Base-by-base conservation (phyloP, 2,329 filamentous ascomycete species). In the Penicillium sp. region DNA sequence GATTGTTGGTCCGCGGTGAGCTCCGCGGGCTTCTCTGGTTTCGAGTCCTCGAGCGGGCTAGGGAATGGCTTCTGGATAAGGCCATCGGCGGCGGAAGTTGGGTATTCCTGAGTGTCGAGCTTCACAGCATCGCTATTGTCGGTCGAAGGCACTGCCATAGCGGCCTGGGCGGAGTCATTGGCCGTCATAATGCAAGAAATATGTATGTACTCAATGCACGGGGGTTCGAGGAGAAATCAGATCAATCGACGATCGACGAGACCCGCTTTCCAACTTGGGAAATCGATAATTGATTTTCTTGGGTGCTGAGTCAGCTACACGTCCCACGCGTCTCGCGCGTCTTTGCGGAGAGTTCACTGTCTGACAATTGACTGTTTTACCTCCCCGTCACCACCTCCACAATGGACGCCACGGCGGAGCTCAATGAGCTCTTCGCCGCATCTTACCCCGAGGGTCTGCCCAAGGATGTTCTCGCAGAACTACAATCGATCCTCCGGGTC, bases 401-500 rank as follows among this genome's bases (percentile, higher is more conserved):
- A 28, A 80, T 79, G 78, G 72, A 74, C 34, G 74, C 76, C 50
- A 56, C 62, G n/a, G 69, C 68, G 31, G 77, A 81, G 58, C 72
- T 84, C 57, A 77, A 79, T 49, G 74, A 78, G 63, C 74, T 74
- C 73, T 91, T 81, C 69, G 76, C 69, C 49, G 72, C 60, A 61
- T 76, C 68, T 61, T 76, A 68, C 62, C 78, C 72, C 4, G 69
- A 73, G 50, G 72, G 79, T 29, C 75, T 97, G 5, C 81, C 88
- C 51, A 74, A 82, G 54, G 91, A 97, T 67, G 80, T 97, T 47
- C 74, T 89, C 54, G 74, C 78, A 43, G 90, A 96, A 71, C 76
- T 98, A 56, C 79, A 86, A 64, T 94, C 89, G 48, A 94, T 95
- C 65, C 79, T 93, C 72, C 83, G 85, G 44, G 77, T 97, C 50